Evolutionary conservation across 441 rosid species (phyloP).

Genomic region (Corymbia citriodora): DNA sequence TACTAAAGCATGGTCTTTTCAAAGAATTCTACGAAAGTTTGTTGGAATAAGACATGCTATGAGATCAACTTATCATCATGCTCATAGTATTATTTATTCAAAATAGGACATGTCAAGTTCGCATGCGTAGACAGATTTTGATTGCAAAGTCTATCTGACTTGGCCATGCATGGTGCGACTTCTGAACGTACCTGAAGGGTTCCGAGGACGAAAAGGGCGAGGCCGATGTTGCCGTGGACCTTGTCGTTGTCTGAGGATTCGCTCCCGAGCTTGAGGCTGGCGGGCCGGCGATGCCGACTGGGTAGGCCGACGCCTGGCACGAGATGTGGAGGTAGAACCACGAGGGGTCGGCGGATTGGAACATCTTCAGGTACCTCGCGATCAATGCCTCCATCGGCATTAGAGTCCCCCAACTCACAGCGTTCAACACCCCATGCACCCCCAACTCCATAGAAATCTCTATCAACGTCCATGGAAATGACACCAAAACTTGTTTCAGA

Average conservation of each 20-base stretch:
- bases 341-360: no score
- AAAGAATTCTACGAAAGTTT: background rate
- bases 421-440: slow-evolving; percentile 17
- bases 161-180: no score
- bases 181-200: no score
- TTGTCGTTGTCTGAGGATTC: no score
- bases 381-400: slow-evolving; percentile 15
- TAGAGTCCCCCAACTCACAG: slow-evolving; percentile 15
- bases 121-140: no score
- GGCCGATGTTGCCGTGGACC: no score
- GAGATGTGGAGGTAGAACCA: no score
- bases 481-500: background rate
- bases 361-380: slow-evolving; percentile 10
- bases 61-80: background rate
- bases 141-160: no score
- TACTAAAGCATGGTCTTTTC: background rate
- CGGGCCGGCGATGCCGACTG: no score
- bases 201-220: no score
- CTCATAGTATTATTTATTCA: background rate
- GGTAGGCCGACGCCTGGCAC: no score
- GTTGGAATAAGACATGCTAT: background rate
- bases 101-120: background rate
- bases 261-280: no score
- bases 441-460: background rate
- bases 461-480: background rate